Evolutionary conservation across 1,139 yeast species (phyloP), one percentile per base, ranked within the genome.

Genomic region (Zygosaccharomyces sapae): DNA sequence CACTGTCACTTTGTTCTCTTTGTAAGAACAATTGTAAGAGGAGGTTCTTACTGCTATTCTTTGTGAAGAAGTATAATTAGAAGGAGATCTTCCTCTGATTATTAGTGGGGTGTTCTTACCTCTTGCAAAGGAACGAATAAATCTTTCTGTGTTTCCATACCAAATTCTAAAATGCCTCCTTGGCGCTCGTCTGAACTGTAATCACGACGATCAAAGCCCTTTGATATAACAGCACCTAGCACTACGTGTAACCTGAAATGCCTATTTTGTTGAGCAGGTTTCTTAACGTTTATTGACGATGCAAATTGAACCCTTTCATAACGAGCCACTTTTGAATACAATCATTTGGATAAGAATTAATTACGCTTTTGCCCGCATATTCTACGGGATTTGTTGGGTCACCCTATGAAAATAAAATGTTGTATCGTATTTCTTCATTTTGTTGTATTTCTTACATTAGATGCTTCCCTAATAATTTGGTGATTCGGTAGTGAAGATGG

Each of bases 281-380:
- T 72, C 54, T 78, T 77, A 52, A 77, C 71, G 55, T 81, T 73
- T 37, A 79, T 76, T 1, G 86, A 77, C 5, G 83, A 76, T 3
- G 83, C 74, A 59, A 82, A 82, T 59, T 82, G 88, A 45, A 82
- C 77, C 58, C 88, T 70, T 59, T 82, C 88, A 60, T 80, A 82
- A 41, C 83, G 68, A 1, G 86, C 86, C 10, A 80, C 86, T 53
- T 75, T 75, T 80, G 73, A 41, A 82, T 74, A 38, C 74, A 71
- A 44, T 75, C 77, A 29, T 70, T 66, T 60, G 83, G 71, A 68
- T 78, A 66, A 55, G 67, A 50, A 8, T 36, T 33, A 10, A 44
- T 16, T 41, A 69, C 49, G 1, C 63, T 61, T 4, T 52, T 49
- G 1, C 49, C 48, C 7, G 46, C 52, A 36, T 47, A 52, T 1